Evolutionary conservation across 1,284 basidiomycete species (phyloP).

Genomic region (Sanghuangporus weigelae): DNA sequence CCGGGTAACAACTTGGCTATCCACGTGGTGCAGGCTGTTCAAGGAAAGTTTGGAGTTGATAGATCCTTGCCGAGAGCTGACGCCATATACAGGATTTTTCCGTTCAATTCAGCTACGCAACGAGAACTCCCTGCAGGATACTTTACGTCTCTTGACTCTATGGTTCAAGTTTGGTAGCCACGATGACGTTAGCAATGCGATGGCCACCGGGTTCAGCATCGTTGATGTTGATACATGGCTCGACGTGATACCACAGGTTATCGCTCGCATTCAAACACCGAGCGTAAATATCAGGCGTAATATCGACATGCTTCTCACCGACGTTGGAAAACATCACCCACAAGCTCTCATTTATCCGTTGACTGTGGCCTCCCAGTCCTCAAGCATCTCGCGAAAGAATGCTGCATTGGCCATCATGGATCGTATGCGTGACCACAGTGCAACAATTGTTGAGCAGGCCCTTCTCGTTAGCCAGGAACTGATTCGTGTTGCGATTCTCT

Average conservation of each 20-base stretch:
- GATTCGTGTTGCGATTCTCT: slow-evolving; percentile 96
- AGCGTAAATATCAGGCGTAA: slow-evolving; percentile 83
- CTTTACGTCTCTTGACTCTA: slow-evolving; percentile 86
- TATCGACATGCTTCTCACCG: slow-evolving; percentile 86
- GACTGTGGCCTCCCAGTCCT: slow-evolving; percentile 98
- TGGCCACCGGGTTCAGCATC: slow-evolving; percentile 82
- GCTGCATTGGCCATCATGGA: slow-evolving; percentile 91
- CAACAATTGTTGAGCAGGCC: slow-evolving; percentile 89
- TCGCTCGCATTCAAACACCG: slow-evolving; percentile 96
- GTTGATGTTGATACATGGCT: slow-evolving; percentile 99
- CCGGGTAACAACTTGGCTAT: slow-evolving; percentile 69
- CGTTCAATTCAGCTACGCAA: slow-evolving; percentile 89
- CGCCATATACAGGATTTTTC: slow-evolving; percentile 72
- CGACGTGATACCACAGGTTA: slow-evolving; percentile 97
- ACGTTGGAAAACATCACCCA: slow-evolving; percentile 95
- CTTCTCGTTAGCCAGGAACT: slow-evolving; percentile 90
- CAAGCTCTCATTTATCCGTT: slow-evolving; percentile 97
- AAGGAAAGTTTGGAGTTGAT: slow-evolving; percentile 46
- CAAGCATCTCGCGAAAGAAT: slow-evolving; percentile 75
- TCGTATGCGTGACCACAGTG: slow-evolving; percentile 91
- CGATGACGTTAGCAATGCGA: slow-evolving; percentile 87
- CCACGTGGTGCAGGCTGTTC: slow-evolving; percentile 93
- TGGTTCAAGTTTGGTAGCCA: slow-evolving; percentile 99
- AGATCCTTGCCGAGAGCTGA: not conserved
- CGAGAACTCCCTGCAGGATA: slow-evolving; percentile 94